Conservation (phyloP, 371 early-diverging fungal genomes). For the Apophysomyces variabilis region DNA sequence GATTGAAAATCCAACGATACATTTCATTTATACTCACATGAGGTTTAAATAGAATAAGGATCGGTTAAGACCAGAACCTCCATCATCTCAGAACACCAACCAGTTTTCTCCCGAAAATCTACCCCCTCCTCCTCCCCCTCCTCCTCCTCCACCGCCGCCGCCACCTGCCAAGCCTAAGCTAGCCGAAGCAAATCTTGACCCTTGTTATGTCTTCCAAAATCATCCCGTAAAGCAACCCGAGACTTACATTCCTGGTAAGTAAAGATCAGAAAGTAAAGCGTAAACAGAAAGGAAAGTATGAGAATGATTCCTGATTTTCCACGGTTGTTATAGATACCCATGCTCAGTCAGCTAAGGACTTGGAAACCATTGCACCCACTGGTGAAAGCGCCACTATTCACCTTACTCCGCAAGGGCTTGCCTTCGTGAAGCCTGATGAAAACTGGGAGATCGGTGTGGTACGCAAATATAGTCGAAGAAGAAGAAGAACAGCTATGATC, state of each 20-base stretch:
- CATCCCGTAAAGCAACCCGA: conserved; percentile 19
- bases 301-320: background rate
- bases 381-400: conserved; percentile 35
- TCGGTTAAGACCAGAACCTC: conserved; percentile 8
- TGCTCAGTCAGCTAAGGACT: conserved; percentile 15
- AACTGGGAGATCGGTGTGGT: conserved; percentile 17
- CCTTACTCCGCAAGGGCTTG: conserved; percentile 14
- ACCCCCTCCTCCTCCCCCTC: conserved; percentile 12
- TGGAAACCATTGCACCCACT: conserved; percentile 44
- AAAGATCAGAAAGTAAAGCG: background rate
- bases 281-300: background rate
- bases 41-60: background rate
- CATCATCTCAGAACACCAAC: conserved; percentile 15
- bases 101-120: background rate
- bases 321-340: conserved; percentile 28
- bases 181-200: conserved; percentile 19
- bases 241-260: conserved; percentile 20
- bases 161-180: conserved; percentile 12
- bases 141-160: conserved; percentile 24
- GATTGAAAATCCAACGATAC: background rate
- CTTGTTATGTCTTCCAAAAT: background rate
- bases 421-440: conserved; percentile 2
- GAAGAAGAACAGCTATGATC: background rate
- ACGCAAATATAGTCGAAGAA: background rate
- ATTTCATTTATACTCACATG: background rate